Evolutionary conservation across 1,284 basidiomycete genomes (phyloP).

Genomic region (Sanghuangporus sanghuang): DNA sequence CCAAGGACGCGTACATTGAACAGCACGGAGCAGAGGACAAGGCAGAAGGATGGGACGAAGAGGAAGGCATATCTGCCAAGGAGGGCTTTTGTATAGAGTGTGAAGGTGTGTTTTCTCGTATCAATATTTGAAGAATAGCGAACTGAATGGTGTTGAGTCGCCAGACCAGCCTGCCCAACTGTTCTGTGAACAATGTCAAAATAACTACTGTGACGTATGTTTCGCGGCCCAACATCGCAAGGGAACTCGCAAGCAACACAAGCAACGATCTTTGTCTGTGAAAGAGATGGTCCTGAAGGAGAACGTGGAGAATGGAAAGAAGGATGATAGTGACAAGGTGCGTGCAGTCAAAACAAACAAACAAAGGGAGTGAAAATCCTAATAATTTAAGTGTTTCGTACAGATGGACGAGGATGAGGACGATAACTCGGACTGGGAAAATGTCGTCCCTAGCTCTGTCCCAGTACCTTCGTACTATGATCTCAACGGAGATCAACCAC

Average conservation of each 20-base stretch:
- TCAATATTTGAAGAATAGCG: neutral
- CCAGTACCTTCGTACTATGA: conserved; percentile 32
- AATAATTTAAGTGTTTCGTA: conserved; percentile 15
- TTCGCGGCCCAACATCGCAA: conserved; percentile 78
- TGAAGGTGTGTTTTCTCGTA: conserved; percentile 50
- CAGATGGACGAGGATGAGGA: conserved; percentile 42
- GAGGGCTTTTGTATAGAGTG: conserved; percentile 78
- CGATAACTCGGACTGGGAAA: conserved; percentile 43
- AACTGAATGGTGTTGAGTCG: neutral
- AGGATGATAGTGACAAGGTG: conserved; percentile 26
- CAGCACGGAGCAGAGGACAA: neutral
- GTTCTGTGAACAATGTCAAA: conserved; percentile 61
- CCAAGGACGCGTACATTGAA: neutral
- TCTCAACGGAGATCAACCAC: conserved; percentile 36
- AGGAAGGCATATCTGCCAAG: conserved; percentile 39
- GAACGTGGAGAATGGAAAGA: conserved; percentile 18
- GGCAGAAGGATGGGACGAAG: conserved; percentile 62
- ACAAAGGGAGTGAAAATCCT: neutral
- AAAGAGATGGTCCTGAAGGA: conserved; percentile 25
- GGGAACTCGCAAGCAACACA: conserved; percentile 64
- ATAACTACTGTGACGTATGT: conserved; percentile 77
- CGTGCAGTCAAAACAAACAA: conserved; percentile 8
- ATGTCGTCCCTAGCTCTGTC: conserved; percentile 31
- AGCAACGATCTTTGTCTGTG: conserved; percentile 41
- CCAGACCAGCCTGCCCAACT: conserved; percentile 77